Evolutionary conservation across 441 rosid genomes (phyloP).

Genomic region (Erodium texanum): DNA sequence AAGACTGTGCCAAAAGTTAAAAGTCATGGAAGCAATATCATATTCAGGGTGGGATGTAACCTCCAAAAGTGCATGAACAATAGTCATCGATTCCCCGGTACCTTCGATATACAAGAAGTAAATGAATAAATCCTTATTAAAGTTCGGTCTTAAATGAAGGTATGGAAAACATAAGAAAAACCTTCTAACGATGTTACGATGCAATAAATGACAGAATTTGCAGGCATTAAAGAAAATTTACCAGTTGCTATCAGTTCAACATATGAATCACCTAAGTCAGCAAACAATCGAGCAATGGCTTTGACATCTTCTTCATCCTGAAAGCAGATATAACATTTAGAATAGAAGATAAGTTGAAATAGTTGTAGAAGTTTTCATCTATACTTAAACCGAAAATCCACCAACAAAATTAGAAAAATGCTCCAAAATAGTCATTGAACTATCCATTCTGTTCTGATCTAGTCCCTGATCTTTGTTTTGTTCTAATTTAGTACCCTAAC

Average conservation of each 20-base stretch:
- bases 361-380: not conserved
- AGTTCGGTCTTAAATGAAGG: not conserved
- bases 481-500: not conserved
- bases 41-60: constrained; percentile 94
- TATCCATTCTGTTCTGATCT: not conserved
- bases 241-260: constrained; percentile 95
- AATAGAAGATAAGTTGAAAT: not conserved
- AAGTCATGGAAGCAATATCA: constrained; percentile 98
- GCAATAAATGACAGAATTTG: constrained; percentile 8
- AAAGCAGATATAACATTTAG: constrained; percentile 18
- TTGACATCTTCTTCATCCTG: constrained; percentile 99
- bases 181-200: constrained; percentile 13
- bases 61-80: constrained; percentile 75
- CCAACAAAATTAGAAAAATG: not conserved
- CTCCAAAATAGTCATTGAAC: not conserved
- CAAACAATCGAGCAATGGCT: constrained; percentile 94
- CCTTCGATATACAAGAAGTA: constrained; percentile 37
- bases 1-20: constrained; percentile 99
- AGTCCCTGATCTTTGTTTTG: not conserved
- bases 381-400: not conserved
- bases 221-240: constrained; percentile 23
- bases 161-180: constrained; percentile 10
- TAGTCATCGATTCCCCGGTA: constrained; percentile 81
- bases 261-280: constrained; percentile 98
- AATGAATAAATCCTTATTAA: not conserved